Evolutionary conservation across 1,284 basidiomycete species (phyloP).

Genomic region (Boletus smithii): DNA sequence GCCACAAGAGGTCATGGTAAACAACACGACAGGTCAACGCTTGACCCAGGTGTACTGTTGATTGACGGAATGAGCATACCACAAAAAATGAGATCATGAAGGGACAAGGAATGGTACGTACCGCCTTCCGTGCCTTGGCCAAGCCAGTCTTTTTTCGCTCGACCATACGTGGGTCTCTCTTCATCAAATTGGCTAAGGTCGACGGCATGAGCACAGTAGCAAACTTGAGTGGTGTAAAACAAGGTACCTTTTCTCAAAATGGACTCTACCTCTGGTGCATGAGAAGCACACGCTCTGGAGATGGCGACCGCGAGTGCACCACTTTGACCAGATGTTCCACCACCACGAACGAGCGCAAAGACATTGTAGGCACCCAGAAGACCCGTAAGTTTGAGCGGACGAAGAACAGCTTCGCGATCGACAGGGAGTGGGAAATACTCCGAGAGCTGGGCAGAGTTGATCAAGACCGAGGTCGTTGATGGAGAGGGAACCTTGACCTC

Average conservation of each 20-base stretch:
- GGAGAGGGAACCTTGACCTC: conserved; percentile 29
- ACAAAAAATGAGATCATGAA: neutral
- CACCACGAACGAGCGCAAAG: conserved; percentile 85
- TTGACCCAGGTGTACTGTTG: conserved; percentile 91
- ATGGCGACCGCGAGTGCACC: conserved; percentile 87
- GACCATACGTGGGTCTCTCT: conserved; percentile 94
- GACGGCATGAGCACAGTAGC: conserved; percentile 5
- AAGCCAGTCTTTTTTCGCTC: conserved; percentile 96
- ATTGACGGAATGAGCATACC: neutral
- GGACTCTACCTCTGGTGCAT: conserved; percentile 61
- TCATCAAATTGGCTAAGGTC: conserved; percentile 74
- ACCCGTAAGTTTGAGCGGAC: conserved; percentile 82
- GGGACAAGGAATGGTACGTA: conserved; percentile 43
- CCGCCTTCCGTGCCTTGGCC: conserved; percentile 89
- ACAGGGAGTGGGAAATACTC: conserved; percentile 75
- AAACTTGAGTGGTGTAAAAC: neutral
- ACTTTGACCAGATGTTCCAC: conserved; percentile 87
- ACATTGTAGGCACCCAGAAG: conserved; percentile 91
- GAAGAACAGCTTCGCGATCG: conserved; percentile 79
- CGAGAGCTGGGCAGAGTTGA: conserved; percentile 81
- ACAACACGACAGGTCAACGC: conserved; percentile 53
- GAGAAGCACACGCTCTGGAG: conserved; percentile 75
- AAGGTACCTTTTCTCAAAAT: conserved; percentile 72
- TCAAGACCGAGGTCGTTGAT: conserved; percentile 58
- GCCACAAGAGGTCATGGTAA: too few relatives aligned